Evolutionary conservation across 106 monocot species (phyloP), one percentile per base, ranked within the genome.

Genomic region (Dendrobium nobile): DNA sequence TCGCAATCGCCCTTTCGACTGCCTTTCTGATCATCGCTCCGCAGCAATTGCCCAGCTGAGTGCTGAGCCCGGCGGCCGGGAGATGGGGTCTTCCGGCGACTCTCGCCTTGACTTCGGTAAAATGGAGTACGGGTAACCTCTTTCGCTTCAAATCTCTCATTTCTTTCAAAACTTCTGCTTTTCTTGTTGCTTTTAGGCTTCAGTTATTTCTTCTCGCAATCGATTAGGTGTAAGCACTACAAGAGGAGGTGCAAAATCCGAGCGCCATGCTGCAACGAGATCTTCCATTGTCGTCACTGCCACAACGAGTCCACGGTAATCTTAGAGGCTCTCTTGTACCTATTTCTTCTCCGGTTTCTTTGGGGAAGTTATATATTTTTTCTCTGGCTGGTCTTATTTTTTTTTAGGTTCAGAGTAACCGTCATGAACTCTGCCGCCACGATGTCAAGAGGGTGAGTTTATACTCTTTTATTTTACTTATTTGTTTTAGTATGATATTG

Each of bases 261-360:
- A 26, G 91, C 91, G 45, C 90, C 92, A 7, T 92, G 92, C 79
- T 92, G 92, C 82, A 79, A 86, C 67, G 88, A 86, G 59, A 58
- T 90, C 64, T 90, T 90, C 78, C 24, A 42, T 67, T 92, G 92
- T 79, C 92, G 92, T 67, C 92, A 92, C 64, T 88, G 92, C 86
- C 92, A 92, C 84, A 85, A 92, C 80, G 92, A 90, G 47, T 86
- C 92, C 27, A 88, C 83, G 8, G 92, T 92, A 78, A 65, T 16
- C 67, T 18, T 15, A 42, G 48, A 10, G 9, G 19, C 20, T 26
- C 16, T 22, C 51, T 73, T 7, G 18, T 27, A n/a, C 18, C 77
- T 72, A 40, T 70, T 80, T 37, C 37, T 37, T 13, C 7, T 37
- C 37, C 17, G 22, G 20, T 44, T 41, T 72, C 20, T 17, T 51